Evolutionary conservation across 2,329 filamentous ascomycete genomes (phyloP).

Genomic region (Trichophyton rubrum): DNA sequence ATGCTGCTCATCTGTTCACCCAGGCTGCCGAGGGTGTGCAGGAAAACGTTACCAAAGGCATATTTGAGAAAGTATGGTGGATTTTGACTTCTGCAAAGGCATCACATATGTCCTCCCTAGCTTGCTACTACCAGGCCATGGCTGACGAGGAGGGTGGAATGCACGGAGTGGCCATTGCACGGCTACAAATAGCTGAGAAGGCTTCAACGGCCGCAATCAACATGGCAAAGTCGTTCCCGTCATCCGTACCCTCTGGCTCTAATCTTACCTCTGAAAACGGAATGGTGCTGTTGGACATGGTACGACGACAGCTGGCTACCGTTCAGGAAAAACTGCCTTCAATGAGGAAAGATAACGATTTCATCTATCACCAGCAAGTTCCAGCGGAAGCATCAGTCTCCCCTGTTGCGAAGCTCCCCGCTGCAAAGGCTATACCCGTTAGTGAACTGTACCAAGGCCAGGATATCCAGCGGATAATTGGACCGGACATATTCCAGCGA

Average conservation of each 20-base stretch:
- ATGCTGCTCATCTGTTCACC: slow-evolving; percentile 74
- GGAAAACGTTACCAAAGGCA: slow-evolving; percentile 77
- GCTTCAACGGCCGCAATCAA: slow-evolving; percentile 67
- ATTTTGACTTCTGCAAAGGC: slow-evolving; percentile 61
- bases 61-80: slow-evolving; percentile 93
- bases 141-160: slow-evolving; percentile 81
- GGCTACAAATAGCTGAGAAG: slow-evolving; percentile 68
- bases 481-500: slow-evolving; percentile 91
- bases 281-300: slow-evolving; percentile 59
- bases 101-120: slow-evolving; percentile 68
- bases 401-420: slow-evolving; percentile 77
- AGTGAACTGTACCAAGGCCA: slow-evolving; percentile 94
- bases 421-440: slow-evolving; percentile 92
- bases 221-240: slow-evolving; percentile 67
- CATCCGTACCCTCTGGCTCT: slow-evolving; percentile 62
- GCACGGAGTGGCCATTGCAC: slow-evolving; percentile 71
- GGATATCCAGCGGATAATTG: slow-evolving; percentile 93
- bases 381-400: slow-evolving; percentile 72
- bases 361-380: slow-evolving; percentile 90
- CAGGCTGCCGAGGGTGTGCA: slow-evolving; percentile 84
- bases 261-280: slow-evolving; percentile 76
- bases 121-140: slow-evolving; percentile 86
- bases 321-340: slow-evolving; percentile 70
- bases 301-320: slow-evolving; percentile 66
- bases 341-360: slow-evolving; percentile 86